Conservation (phyloP, 2,329 filamentous ascomycete genomes). For the Arthrobotrys conoides region DNA sequence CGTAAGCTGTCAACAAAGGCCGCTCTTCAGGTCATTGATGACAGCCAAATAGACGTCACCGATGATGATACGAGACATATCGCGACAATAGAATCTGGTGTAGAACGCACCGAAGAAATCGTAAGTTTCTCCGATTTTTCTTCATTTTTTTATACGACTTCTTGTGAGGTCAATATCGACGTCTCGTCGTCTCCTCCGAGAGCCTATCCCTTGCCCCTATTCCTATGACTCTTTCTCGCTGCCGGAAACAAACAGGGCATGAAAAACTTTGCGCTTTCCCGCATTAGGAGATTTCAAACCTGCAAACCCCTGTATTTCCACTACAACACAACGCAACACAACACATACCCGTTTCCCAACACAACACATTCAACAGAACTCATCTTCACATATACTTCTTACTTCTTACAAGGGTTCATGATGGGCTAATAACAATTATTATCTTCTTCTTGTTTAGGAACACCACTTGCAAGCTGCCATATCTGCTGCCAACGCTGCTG, state of each 20-base stretch:
- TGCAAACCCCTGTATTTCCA: constrained; percentile 20
- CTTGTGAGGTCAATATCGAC: constrained; percentile 44
- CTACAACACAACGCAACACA: constrained; percentile 16
- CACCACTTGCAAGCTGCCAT: constrained; percentile 93
- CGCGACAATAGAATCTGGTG: constrained; percentile 91
- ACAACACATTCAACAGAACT: constrained; percentile 7
- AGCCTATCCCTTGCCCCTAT: constrained; percentile 27
- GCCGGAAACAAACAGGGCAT: constrained; percentile 26
- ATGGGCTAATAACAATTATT: constrained; percentile 35
- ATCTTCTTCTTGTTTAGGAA: constrained; percentile 77
- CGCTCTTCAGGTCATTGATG: constrained; percentile 85
- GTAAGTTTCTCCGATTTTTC: constrained; percentile 75
- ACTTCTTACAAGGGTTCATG: not conserved
- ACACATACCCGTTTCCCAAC: not conserved
- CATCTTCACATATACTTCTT: constrained; percentile 3
- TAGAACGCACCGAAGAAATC: constrained; percentile 97
- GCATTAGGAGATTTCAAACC: constrained; percentile 30
- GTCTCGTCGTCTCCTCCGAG: constrained; percentile 52
- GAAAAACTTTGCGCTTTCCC: constrained; percentile 40
- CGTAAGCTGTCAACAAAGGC: constrained; percentile 95
- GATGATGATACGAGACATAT: constrained; percentile 89
- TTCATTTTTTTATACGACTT: constrained; percentile 62
- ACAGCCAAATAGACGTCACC: constrained; percentile 88
- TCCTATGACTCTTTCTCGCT: constrained; percentile 44
- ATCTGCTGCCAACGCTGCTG: constrained; percentile 72